These are phyloP conservation scores for Brettanomyces anomalus DNA, from an alignment of 805 yeast genomes.

Conservation along the genomic window DNA sequence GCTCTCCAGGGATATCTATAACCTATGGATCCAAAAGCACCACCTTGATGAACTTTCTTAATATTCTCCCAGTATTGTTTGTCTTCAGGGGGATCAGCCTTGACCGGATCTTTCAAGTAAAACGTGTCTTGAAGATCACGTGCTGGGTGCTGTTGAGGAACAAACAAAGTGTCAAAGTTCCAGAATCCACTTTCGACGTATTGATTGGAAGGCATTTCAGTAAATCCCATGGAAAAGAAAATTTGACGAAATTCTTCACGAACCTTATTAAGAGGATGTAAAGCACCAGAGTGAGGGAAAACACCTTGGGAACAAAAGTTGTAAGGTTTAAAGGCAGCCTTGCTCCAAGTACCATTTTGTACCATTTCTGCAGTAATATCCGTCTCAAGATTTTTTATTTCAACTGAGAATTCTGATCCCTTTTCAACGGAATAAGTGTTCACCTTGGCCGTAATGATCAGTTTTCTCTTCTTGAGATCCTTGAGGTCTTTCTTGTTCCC, in stretches of 20 bases:
- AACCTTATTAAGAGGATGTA: slow-evolving; percentile 94
- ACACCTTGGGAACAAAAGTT: slow-evolving; percentile 95
- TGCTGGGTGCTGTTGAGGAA: slow-evolving; percentile 99
- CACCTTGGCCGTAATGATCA: slow-evolving; percentile 59
- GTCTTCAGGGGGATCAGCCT: slow-evolving; percentile 79
- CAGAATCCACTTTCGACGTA: slow-evolving; percentile 98
- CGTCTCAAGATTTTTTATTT: slow-evolving; percentile 76
- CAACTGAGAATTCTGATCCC: slow-evolving; percentile 77
- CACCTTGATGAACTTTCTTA: slow-evolving; percentile 77
- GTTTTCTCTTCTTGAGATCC: slow-evolving; percentile 92
- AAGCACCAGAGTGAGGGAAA: slow-evolving; percentile 78
- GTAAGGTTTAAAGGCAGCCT: slow-evolving; percentile 83
- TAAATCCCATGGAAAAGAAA: slow-evolving; percentile 95
- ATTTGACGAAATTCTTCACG: slow-evolving; percentile 97
- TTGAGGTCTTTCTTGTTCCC: slow-evolving; percentile 52
- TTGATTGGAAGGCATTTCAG: slow-evolving; percentile 98
- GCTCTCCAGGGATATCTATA: slow-evolving; percentile 97
- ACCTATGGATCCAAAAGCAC: slow-evolving; percentile 91
- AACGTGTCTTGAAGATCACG: slow-evolving; percentile 98
- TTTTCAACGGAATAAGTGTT: slow-evolving; percentile 70
- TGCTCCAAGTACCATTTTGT: slow-evolving; percentile 70
- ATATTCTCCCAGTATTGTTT: slow-evolving; percentile 67
- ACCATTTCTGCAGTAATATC: slow-evolving; percentile 95
- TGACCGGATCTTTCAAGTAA: slow-evolving; percentile 86
- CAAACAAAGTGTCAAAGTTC: slow-evolving; percentile 95